phyloP scores from a whole-genome alignment of 2,329 filamentous ascomycete genomes.

The Cyclaneusma minus region DNA sequence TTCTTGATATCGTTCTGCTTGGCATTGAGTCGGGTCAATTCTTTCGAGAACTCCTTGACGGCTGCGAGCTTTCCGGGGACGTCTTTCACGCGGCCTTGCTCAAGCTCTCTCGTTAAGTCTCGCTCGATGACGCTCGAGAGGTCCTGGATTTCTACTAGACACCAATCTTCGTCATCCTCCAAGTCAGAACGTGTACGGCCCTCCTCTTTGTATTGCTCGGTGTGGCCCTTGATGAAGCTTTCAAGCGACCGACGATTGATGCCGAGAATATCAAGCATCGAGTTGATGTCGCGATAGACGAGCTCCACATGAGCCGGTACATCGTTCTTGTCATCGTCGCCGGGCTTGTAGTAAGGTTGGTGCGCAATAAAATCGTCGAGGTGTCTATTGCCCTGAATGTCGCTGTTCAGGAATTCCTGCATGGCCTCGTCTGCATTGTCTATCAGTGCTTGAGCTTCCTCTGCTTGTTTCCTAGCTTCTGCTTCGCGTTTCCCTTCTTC shows the following conservation, averaged over 20 bases:
- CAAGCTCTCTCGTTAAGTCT: slow-evolving; percentile 47
- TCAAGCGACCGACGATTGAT: slow-evolving; percentile 55
- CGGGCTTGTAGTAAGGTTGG: slow-evolving; percentile 34
- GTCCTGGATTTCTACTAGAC: slow-evolving; percentile 59
- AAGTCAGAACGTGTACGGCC: slow-evolving; percentile 52
- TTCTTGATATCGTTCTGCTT: slow-evolving; percentile 68
- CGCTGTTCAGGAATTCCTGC: slow-evolving; percentile 43
- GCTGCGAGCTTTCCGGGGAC: slow-evolving; percentile 52
- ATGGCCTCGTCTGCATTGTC: slow-evolving; percentile 58
- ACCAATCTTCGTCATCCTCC: slow-evolving; percentile 53
- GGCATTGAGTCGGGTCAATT: slow-evolving; percentile 55
- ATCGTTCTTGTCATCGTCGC: slow-evolving; percentile 29
- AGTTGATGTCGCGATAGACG: slow-evolving; percentile 68
- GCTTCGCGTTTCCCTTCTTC: slow-evolving; percentile 16
- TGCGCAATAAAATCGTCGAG: slow-evolving; percentile 55
- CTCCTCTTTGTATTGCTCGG: slow-evolving; percentile 32
- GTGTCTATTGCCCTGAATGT: slow-evolving; percentile 42
- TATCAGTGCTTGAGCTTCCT: slow-evolving; percentile 39
- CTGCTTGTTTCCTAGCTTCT: slow-evolving; percentile 38
- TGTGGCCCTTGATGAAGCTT: slow-evolving; percentile 52
- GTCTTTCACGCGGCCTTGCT: slow-evolving; percentile 51
- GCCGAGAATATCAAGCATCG: slow-evolving; percentile 87
- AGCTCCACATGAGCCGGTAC: slow-evolving; percentile 48
- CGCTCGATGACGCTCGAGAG: slow-evolving; percentile 48
- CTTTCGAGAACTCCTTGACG: slow-evolving; percentile 51